These are phyloP conservation scores for Cinnamomum chago DNA, from an alignment of 164 flowering plant species.

Conservation along the genomic window DNA sequence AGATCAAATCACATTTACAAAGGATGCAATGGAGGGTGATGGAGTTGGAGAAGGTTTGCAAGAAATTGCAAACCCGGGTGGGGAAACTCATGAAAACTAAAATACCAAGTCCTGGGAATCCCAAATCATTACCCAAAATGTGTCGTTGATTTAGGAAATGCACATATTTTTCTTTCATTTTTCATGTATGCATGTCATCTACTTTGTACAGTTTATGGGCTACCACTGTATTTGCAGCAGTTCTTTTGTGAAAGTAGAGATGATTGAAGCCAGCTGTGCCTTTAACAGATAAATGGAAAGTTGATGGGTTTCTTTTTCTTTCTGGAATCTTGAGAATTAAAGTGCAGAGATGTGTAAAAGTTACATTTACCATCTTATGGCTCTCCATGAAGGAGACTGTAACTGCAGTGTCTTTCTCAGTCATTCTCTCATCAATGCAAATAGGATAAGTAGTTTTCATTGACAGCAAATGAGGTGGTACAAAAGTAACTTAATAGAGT, in stretches of 20 bases:
- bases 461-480: not conserved
- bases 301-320: not conserved
- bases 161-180: not conserved
- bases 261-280: not conserved
- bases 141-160: slow-evolving; percentile 29
- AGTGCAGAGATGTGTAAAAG: not conserved
- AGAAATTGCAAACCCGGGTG: slow-evolving; percentile 68
- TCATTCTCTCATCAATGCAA: slow-evolving; percentile 1
- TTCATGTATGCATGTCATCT: not conserved
- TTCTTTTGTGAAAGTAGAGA: not conserved
- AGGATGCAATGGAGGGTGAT: slow-evolving; percentile 87
- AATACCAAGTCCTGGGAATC: slow-evolving; percentile 18
- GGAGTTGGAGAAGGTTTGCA: slow-evolving; percentile 78
- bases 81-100: slow-evolving; percentile 25
- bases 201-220: not conserved
- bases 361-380: not conserved
- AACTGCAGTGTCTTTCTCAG: not conserved
- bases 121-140: slow-evolving; percentile 60
- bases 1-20: slow-evolving; percentile 57
- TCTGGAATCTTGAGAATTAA: not conserved
- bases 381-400: not conserved
- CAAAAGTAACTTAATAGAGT: too few relatives aligned
- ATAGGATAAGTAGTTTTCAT: not conserved
- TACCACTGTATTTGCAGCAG: not conserved
- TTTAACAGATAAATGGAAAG: not conserved